These are phyloP conservation scores for Elongisporangium undulatum DNA, from an alignment of 352 stramenopile species.

Conservation along the genomic window DNA sequence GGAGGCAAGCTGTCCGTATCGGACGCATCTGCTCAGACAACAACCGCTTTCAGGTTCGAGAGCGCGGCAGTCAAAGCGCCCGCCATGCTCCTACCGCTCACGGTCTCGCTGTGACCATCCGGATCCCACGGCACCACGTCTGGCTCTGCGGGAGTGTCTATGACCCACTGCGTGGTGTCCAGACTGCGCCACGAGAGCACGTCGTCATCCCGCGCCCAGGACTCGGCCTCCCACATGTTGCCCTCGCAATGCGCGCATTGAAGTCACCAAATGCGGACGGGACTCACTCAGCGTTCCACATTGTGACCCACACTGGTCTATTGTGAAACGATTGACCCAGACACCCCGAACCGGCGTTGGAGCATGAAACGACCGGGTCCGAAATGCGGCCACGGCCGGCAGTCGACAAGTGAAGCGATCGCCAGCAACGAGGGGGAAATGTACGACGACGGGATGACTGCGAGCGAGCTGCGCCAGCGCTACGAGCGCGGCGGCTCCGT, in stretches of 20 bases:
- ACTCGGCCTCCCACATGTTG: constrained; percentile 7
- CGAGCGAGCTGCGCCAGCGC: constrained; percentile 62
- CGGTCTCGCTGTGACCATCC: constrained; percentile 9
- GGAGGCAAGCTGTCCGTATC: constrained; percentile 21
- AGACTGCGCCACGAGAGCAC: constrained; percentile 37
- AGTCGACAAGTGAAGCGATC: background rate
- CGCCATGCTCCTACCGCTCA: constrained; percentile 4
- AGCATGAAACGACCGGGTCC: background rate
- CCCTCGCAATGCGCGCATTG: background rate
- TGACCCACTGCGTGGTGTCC: constrained; percentile 13
- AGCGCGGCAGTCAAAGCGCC: background rate
- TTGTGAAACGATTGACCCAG: background rate
- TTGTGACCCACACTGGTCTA: background rate
- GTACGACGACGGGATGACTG: constrained; percentile 55
- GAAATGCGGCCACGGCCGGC: background rate
- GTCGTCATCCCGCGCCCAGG: constrained; percentile 22
- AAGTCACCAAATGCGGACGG: background rate
- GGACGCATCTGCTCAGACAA: constrained; percentile 14
- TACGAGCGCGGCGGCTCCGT: constrained; percentile 74
- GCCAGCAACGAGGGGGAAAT: background rate
- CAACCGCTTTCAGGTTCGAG: background rate
- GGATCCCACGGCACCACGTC: background rate
- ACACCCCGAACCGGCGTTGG: background rate
- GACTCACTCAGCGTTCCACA: background rate
- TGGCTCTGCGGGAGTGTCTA: background rate